Evolutionary conservation across 225 moss, liverwort and hornwort species (phyloP).

Genomic region (Bryum argenteum): DNA sequence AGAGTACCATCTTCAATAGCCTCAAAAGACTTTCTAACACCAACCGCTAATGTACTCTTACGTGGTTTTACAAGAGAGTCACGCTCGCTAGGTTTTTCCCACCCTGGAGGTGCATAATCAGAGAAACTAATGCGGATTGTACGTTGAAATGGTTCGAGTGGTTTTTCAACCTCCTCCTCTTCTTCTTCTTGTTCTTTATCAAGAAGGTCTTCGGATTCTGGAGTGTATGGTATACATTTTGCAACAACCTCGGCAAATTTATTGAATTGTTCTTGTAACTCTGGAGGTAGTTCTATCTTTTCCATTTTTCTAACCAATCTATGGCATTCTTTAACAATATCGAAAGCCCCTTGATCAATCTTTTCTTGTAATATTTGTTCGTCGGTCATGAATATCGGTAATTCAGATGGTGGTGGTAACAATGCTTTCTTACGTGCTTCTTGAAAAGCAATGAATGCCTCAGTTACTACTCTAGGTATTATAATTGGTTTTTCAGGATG

Average conservation of each 20-base stretch:
- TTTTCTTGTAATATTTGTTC: conserved; percentile 33
- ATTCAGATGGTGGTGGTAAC: not conserved
- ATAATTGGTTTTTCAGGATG: conserved; percentile 7
- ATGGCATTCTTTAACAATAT: conserved; percentile 36
- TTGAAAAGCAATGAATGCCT: conserved; percentile 36
- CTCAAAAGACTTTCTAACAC: not conserved
- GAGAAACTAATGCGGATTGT: conserved; percentile 30
- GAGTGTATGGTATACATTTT: conserved; percentile 26
- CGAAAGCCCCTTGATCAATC: conserved; percentile 23
- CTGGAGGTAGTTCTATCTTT: conserved; percentile 17
- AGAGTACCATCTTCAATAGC: conserved; percentile 25
- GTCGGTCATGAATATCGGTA: not conserved
- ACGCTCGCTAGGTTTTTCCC: not conserved
- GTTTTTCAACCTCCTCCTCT: not conserved
- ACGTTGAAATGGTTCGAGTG: conserved; percentile 9
- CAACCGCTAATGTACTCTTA: not conserved
- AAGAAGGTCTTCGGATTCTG: not conserved
- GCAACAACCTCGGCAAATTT: conserved; percentile 37
- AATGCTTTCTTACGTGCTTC: conserved; percentile 14
- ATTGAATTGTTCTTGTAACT: conserved; percentile 25
- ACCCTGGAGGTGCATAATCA: conserved; percentile 20
- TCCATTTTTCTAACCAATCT: conserved; percentile 22
- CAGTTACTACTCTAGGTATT: conserved; percentile 2
- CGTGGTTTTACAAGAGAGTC: conserved; percentile 22
- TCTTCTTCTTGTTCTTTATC: not conserved